Percentiles rank a stretch among this genome's conserved stretches.
Evolutionary conservation across 805 yeast species (phyloP).

Genomic region (Vanderwaltozyma verrucispora): DNA sequence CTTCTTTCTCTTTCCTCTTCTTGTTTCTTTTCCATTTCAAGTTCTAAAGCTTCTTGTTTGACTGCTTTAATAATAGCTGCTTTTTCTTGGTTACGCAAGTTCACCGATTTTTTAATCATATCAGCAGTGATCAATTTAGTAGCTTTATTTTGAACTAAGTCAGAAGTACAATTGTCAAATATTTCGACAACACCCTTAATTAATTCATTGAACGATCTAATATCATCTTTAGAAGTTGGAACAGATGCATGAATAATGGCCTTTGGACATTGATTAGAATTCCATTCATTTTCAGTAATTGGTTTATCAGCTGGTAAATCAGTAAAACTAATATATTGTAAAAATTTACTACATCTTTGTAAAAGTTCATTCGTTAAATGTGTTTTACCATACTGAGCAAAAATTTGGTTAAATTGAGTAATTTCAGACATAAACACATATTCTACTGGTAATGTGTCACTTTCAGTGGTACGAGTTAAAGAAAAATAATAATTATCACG

Average conservation of each 20-base stretch:
- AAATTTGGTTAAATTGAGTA: conserved; percentile 63
- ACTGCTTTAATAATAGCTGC: conserved; percentile 58
- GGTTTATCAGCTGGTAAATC: conserved; percentile 80
- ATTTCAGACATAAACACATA: conserved; percentile 87
- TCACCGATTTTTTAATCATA: conserved; percentile 61
- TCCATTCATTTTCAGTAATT: conserved; percentile 41
- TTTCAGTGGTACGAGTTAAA: conserved; percentile 72
- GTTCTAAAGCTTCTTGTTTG: conserved; percentile 58
- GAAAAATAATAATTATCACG: conserved; percentile 72
- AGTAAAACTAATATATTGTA: conserved; percentile 68
- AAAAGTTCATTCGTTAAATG: conserved; percentile 33
- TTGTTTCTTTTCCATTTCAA: conserved; percentile 56
- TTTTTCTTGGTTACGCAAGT: conserved; percentile 66
- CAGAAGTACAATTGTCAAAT: conserved; percentile 44
- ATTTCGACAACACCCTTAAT: conserved; percentile 47
- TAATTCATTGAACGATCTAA: conserved; percentile 39
- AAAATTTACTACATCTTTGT: conserved; percentile 32
- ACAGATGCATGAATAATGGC: conserved; percentile 45
- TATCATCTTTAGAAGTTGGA: conserved; percentile 40
- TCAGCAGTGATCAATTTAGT: conserved; percentile 59
- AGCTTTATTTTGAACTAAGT: conserved; percentile 28
- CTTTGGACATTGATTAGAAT: conserved; percentile 37
- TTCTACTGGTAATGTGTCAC: conserved; percentile 55
- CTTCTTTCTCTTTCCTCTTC: conserved; percentile 58
- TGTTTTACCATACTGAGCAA: conserved; percentile 34